phyloP scores from a whole-genome alignment of 2,329 filamentous ascomycete genomes.

The Ascomycota sp. region DNA sequence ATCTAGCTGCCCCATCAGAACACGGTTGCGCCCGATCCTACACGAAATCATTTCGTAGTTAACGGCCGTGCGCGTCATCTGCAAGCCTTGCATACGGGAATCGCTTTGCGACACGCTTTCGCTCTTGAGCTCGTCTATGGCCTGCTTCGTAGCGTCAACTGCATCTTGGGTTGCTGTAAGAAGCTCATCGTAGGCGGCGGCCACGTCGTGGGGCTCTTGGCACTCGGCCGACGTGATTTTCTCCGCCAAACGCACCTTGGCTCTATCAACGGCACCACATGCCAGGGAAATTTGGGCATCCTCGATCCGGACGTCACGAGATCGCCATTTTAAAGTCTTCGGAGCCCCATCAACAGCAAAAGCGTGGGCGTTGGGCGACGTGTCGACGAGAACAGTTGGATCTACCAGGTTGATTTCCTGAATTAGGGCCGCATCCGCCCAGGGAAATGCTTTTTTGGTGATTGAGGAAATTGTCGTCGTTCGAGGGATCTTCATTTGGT shows the following conservation, averaged over 20 bases:
- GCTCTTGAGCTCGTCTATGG: slow-evolving; percentile 68
- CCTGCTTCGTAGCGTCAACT: slow-evolving; percentile 77
- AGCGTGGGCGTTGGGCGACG: slow-evolving; percentile 26
- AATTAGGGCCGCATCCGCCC: slow-evolving; percentile 37
- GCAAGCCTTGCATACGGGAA: slow-evolving; percentile 69
- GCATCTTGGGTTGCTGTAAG: slow-evolving; percentile 81
- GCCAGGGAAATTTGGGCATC: slow-evolving; percentile 80
- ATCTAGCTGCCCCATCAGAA: slow-evolving; percentile 64
- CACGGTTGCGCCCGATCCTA: slow-evolving; percentile 79
- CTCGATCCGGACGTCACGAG: slow-evolving; percentile 65
- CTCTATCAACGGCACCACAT: slow-evolving; percentile 43
- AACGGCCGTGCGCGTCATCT: slow-evolving; percentile 78
- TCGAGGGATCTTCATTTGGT: slow-evolving; percentile 70
- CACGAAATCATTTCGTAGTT: slow-evolving; percentile 88
- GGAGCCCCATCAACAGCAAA: slow-evolving; percentile 34
- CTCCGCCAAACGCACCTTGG: slow-evolving; percentile 25
- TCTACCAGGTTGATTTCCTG: slow-evolving; percentile 49
- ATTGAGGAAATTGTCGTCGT: slow-evolving; percentile 63
- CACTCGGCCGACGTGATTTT: slow-evolving; percentile 21
- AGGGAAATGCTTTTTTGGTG: slow-evolving; percentile 56
- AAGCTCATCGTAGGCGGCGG: slow-evolving; percentile 75
- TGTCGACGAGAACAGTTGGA: slow-evolving; percentile 31
- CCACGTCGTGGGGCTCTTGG: slow-evolving; percentile 39
- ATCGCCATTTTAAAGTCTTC: slow-evolving; percentile 65
- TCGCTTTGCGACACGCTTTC: slow-evolving; percentile 74